Base-by-base conservation (phyloP, 2,329 filamentous ascomycete species). In the Aspergillus terreus region DNA sequence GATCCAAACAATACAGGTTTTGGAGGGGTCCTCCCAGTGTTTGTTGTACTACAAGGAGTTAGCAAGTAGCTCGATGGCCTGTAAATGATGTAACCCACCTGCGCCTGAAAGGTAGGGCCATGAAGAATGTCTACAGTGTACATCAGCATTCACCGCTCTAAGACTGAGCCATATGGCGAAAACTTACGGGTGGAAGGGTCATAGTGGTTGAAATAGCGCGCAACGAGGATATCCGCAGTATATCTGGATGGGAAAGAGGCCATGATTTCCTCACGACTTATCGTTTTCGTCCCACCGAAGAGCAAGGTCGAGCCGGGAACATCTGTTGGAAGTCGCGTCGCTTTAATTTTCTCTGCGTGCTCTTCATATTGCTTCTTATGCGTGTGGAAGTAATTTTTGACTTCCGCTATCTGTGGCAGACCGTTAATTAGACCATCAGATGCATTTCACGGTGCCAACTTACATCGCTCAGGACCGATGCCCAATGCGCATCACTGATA, bases 321-420 rank as follows among this genome's bases (percentile, higher is more conserved):
- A 52, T 78, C 73, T 33, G 78, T 76, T 33, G 73, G 70, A 44
- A 74, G 70, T 62, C 87, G 90, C 36, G 83, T 83, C 42, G 83
- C 82, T 66, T 86, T 82, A 47, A 95, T 84, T 61, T 84, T 87
- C 61, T 88, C 84, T 60, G 90, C 84, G 61, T 92, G 91, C 52
- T 85, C 85, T 66, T 95, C 90, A 53, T 92, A 80, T 58, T 96
- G 91, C 65, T 94, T 92, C 69, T 94, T 95, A 72, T 96, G 90
- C 33, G 81, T 83, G 15, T 76, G 74, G 63, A 95, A 97, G 73
- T 94, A 96, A 60, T 87, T 92, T 67, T 92, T 95, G 23, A 99
- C 92, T 74, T 99, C 94, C 9, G 89, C 80, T 57, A 99, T 94
- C 81, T 87, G 49, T 25, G 33, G 5, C 19, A n/a, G 44, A 6